Conservation (phyloP, 768 basidiomycete genomes). For the Lentinula guzmanii region DNA sequence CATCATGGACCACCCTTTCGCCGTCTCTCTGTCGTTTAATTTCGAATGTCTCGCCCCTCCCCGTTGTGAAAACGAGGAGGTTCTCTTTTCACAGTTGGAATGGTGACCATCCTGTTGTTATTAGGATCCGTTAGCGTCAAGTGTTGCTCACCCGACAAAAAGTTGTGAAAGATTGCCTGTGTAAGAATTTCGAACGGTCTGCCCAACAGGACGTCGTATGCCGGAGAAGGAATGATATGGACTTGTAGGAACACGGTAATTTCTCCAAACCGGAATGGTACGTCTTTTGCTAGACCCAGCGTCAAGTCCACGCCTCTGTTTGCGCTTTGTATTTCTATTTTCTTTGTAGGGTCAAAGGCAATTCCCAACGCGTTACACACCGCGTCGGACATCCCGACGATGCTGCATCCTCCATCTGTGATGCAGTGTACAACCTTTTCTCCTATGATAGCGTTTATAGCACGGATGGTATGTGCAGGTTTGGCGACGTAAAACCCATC, state of each 20-base stretch:
- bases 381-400: not conserved
- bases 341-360: not conserved
- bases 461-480: not conserved
- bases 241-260: conserved; percentile 9
- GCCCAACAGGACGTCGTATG: conserved; percentile 9
- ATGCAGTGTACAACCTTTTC: not conserved
- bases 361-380: not conserved
- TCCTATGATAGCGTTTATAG: not conserved
- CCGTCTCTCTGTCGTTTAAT: not conserved
- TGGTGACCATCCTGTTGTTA: not conserved
- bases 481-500: not conserved
- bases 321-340: not conserved
- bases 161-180: not conserved
- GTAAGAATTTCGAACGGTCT: conserved; percentile 8
- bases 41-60: not conserved
- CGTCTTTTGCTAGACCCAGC: not conserved
- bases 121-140: conserved; percentile 5
- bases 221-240: conserved; percentile 8
- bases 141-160: not conserved
- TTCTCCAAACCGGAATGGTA: not conserved
- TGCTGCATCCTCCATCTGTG: not conserved
- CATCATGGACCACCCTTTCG: not conserved
- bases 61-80: not conserved
- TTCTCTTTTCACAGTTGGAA: not conserved
- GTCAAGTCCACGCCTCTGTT: not conserved